These are phyloP conservation scores for Telopea speciosissima DNA, from an alignment of 177 flowering plant species.

Conservation along the genomic window DNA sequence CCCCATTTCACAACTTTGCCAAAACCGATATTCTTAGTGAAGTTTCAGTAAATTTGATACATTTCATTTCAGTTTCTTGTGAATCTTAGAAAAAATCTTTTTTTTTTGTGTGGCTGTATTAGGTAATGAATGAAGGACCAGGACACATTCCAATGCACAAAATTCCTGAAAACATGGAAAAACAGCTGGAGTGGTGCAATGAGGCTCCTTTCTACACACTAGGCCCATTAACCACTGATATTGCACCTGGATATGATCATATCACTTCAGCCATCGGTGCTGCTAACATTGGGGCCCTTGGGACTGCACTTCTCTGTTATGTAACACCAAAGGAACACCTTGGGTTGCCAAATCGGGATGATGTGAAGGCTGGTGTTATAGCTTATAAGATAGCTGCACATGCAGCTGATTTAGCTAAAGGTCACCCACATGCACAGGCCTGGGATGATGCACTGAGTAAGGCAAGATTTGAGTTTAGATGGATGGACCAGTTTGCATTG, in stretches of 20 bases:
- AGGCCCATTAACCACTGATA: slow-evolving; percentile 96
- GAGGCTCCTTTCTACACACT: slow-evolving; percentile 99
- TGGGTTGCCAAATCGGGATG: slow-evolving; percentile 94
- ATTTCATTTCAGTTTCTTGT: no score
- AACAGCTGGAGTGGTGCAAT: slow-evolving; percentile 96
- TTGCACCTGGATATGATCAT: slow-evolving; percentile 99
- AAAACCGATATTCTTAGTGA: no score
- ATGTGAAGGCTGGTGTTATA: slow-evolving; percentile 97
- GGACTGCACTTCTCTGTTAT: slow-evolving; percentile 97
- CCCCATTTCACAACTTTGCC: no score
- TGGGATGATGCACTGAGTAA: slow-evolving; percentile 99
- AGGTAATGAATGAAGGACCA: slow-evolving; percentile 99
- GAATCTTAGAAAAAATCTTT: no score
- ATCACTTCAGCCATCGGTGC: slow-evolving; percentile 99
- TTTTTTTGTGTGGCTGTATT: slow-evolving; percentile 2
- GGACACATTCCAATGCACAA: slow-evolving; percentile 98
- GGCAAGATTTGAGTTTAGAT: slow-evolving; percentile 94
- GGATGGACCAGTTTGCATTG: slow-evolving; percentile 99
- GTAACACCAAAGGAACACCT: slow-evolving; percentile 99
- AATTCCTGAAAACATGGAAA: slow-evolving; percentile 98
- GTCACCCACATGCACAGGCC: slow-evolving; percentile 91
- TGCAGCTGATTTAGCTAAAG: slow-evolving; percentile 96
- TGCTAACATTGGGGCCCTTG: slow-evolving; percentile 97
- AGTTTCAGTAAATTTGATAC: no score
- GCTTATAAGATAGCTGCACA: slow-evolving; percentile 98